phyloP scores from a whole-genome alignment of 148 eudicot species.

The Simmondsia chinensis region DNA sequence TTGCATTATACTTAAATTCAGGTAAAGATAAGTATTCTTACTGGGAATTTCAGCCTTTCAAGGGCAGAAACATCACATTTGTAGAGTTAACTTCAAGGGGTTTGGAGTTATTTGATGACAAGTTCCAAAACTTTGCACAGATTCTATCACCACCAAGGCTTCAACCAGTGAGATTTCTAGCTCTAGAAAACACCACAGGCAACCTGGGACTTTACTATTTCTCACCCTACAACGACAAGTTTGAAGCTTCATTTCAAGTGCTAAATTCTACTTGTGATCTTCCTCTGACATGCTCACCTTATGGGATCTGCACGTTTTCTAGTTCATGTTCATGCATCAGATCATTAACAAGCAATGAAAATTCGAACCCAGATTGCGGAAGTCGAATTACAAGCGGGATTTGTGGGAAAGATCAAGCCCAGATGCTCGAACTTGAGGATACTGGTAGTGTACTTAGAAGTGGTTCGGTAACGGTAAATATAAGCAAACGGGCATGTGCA shows the following conservation, averaged over 20 bases:
- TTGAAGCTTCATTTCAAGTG: slow-evolving; percentile 56
- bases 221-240: slow-evolving; percentile 31
- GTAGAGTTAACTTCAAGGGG: slow-evolving; percentile 54
- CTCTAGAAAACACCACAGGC: slow-evolving; percentile 58
- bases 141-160: slow-evolving; percentile 20
- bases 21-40: slow-evolving; percentile 59
- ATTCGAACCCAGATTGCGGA: slow-evolving; percentile 23
- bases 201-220: slow-evolving; percentile 68
- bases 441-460: slow-evolving; percentile 39
- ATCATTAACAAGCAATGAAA: slow-evolving; percentile 12
- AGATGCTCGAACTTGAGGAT: slow-evolving; percentile 59
- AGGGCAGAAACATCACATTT: slow-evolving; percentile 51
- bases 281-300: slow-evolving; percentile 60
- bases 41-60: slow-evolving; percentile 67
- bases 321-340: slow-evolving; percentile 59
- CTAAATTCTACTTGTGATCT: slow-evolving; percentile 66
- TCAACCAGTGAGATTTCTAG: slow-evolving; percentile 42
- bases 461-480: slow-evolving; percentile 4
- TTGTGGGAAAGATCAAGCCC: slow-evolving; percentile 27
- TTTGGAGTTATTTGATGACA: slow-evolving; percentile 48
- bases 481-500: slow-evolving; percentile 34
- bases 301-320: slow-evolving; percentile 59
- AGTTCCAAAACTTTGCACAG: slow-evolving; percentile 32
- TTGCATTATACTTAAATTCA: slow-evolving; percentile 62
- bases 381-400: slow-evolving; percentile 9